Conservation (phyloP, 1,139 yeast species). For the Hansenula anomala region DNA sequence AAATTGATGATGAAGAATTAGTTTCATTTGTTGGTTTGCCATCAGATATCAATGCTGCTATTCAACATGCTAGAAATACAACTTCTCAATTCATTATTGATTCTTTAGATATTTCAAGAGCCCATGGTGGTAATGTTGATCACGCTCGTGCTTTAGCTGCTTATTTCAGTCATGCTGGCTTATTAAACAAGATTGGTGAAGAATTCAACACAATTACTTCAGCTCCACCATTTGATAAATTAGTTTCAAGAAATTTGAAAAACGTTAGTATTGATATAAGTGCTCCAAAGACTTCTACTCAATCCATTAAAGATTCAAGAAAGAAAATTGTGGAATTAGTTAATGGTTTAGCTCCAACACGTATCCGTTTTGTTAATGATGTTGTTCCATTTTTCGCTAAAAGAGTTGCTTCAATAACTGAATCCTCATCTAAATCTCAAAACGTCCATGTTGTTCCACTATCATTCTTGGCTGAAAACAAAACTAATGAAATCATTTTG, state of each 20-base stretch:
- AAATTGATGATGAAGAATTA: conserved; percentile 32
- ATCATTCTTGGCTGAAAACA: conserved; percentile 32
- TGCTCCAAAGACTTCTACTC: conserved; percentile 35
- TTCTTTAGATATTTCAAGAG: conserved; percentile 74
- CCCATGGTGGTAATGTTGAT: conserved; percentile 72
- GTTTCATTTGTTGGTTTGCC: conserved; percentile 66
- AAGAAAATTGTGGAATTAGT: conserved; percentile 68
- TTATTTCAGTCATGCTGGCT: conserved; percentile 50
- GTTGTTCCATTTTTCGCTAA: conserved; percentile 64
- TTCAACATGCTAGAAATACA: conserved; percentile 46
- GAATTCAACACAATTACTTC: conserved; percentile 46
- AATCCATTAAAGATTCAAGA: conserved; percentile 49
- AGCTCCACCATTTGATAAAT: conserved; percentile 43
- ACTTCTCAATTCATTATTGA: conserved; percentile 57
- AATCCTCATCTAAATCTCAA: conserved; percentile 41
- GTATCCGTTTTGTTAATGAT: conserved; percentile 54
- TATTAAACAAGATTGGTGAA: conserved; percentile 37
- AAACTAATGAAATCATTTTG: conserved; percentile 35
- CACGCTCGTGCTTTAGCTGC: conserved; percentile 76
- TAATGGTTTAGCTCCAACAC: conserved; percentile 66
- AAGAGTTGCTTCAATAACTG: conserved; percentile 38
- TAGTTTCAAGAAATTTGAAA: conserved; percentile 28
- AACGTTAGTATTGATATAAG: conserved; percentile 38
- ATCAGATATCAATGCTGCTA: conserved; percentile 53
- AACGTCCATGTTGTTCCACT: conserved; percentile 55